Conservation (phyloP, 208 protist genomes). For the Leishmania aethiopica region DNA sequence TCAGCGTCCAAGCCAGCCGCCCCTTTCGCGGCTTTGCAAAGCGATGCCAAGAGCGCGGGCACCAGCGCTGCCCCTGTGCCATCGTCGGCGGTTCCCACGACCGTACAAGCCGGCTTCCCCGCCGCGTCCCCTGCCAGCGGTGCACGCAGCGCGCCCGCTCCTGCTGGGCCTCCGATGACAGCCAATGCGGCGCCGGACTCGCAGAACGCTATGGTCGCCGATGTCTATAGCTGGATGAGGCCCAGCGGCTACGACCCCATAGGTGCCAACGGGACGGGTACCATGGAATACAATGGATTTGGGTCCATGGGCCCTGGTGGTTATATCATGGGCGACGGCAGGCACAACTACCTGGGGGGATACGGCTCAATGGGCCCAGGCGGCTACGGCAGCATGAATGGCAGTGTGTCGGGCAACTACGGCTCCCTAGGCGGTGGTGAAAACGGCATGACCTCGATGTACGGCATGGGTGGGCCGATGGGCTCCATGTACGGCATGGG, state of each 20-base stretch:
- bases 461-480: conserved; percentile 25
- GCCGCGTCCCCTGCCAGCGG: background rate
- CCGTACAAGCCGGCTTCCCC: background rate
- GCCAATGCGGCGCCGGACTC: background rate
- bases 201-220: conserved; percentile 10
- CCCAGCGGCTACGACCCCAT: conserved; percentile 2
- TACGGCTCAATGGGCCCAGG: conserved; percentile 24
- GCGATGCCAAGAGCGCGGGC: background rate
- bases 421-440: conserved; percentile 11
- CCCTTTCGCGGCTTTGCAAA: background rate
- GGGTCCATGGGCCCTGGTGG: background rate
- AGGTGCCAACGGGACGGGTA: background rate
- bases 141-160: background rate
- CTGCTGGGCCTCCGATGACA: background rate
- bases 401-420: conserved; percentile 5
- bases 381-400: conserved; percentile 18
- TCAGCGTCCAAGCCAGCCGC: background rate
- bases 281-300: background rate
- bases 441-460: conserved; percentile 28
- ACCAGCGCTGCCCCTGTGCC: background rate
- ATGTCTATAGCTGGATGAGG: conserved; percentile 22
- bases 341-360: background rate
- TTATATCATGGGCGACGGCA: background rate
- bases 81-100: background rate
- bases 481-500: conserved; percentile 16